Base-by-base conservation (phyloP, 1,284 basidiomycete species). In the Pseudozyma sp. region DNA sequence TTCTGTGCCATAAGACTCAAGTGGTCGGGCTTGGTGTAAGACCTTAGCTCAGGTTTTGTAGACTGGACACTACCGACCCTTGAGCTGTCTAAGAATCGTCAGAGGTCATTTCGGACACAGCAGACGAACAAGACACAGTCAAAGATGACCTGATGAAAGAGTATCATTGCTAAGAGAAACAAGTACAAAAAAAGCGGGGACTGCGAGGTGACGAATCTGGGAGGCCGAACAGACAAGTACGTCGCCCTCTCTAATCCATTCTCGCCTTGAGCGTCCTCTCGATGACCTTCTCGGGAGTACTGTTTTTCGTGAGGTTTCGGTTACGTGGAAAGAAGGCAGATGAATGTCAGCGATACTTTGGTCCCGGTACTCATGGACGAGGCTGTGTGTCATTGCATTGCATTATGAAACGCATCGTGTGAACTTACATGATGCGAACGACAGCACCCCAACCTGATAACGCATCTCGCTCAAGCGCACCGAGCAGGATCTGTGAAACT, bases 381-480 rank as follows among this genome's bases (percentile, higher is more conserved):
- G 10, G 6, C 45, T 10, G 19, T 16, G 25, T 19, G 53, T 31
- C 42, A 55, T 42, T 13, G 12, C 3, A n/a, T n/a, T 25, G 42
- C 10, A 3, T 25, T 3, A n/a, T 12, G 9, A 19, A 25, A 21
- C 21, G 18, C 45, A 47, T 11, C 2, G 13, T 47, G 12, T 18
- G 38, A 48, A 89, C 94, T 89, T 86, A 97, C 94, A 99, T 93
- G 70, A 99, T 88, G 88, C 97, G 92, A 53, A 99, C 96, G 50
- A 97, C 87, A 39, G 92, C 94, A 52, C 97, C 97, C 95, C 94
- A 98, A 72, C 97, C 97, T 60, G 94, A 97, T 85, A 92, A 93
- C 16, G 97, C 95, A 86, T 99, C 97, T 56, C 97, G 89, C 86
- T 99, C 97, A 42, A 98, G 91, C 10, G 95, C 94, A 80, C 96